Percentiles rank a stretch among this genome's conserved stretches.
Conservation (phyloP, 2,329 filamentous ascomycete genomes). For the Delphinella strobiligena region DNA sequence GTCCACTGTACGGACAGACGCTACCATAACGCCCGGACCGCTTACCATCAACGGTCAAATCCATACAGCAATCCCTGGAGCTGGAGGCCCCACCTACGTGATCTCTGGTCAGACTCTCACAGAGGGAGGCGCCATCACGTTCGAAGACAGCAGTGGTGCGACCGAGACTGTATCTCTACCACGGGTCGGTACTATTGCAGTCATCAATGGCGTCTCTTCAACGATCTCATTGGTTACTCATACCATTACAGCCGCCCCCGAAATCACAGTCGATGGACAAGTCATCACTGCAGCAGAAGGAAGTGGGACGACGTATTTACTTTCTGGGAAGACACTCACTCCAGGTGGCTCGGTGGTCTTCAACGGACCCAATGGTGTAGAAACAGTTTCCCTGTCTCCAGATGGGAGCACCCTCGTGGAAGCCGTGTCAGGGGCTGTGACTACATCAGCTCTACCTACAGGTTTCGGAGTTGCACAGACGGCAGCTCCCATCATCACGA, state of each 20-base stretch:
- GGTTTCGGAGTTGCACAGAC: slow-evolving; percentile 16
- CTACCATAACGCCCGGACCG: slow-evolving; percentile 18
- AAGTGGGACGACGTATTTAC: slow-evolving; percentile 17
- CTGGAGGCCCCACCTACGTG: slow-evolving; percentile 1
- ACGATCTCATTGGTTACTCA: slow-evolving; percentile 2
- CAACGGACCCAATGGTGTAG: slow-evolving; percentile 13
- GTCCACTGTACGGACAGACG: slow-evolving; percentile 7
- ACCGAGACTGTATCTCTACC: slow-evolving; percentile 14
- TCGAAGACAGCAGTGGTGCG: slow-evolving; percentile 7
- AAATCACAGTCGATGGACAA: background rate
- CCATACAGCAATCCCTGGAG: slow-evolving; percentile 6
- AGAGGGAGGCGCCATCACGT: slow-evolving; percentile 6
- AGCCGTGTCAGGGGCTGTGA: slow-evolving; percentile 13
- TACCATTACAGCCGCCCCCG: slow-evolving; percentile 2
- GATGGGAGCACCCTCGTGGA: slow-evolving; percentile 20
- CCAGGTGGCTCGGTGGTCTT: slow-evolving; percentile 16
- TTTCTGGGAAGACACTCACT: slow-evolving; percentile 16
- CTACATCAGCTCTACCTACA: slow-evolving; percentile 15
- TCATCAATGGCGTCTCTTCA: slow-evolving; percentile 22
- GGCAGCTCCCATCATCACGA: slow-evolving; percentile 19
- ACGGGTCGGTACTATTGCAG: slow-evolving; percentile 24
- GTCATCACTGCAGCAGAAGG: slow-evolving; percentile 10
- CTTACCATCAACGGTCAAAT: slow-evolving; percentile 18
- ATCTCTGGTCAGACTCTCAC: slow-evolving; percentile 8
- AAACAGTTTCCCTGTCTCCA: slow-evolving; percentile 26